A percentile compares a stretch with the other conserved stretches of the same genome.
These are phyloP conservation scores for Boehmeria nivea DNA, from an alignment of 306 rosid species.

Conservation along the genomic window DNA sequence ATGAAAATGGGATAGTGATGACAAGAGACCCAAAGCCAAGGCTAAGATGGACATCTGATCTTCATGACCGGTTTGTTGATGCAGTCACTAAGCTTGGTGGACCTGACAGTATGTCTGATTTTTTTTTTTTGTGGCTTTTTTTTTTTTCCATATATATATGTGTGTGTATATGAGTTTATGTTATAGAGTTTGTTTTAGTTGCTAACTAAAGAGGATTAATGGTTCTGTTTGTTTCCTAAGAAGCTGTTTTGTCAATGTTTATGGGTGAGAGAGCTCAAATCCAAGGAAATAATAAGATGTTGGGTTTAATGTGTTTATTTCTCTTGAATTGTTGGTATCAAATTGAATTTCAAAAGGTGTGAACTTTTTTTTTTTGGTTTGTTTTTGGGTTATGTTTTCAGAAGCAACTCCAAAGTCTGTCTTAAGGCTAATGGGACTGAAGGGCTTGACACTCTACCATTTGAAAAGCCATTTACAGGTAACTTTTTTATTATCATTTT, in stretches of 20 bases:
- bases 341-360: neutral
- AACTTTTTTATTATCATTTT: neutral
- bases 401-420: conserved; percentile 97
- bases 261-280: too few species aligned
- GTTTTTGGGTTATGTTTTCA: too few species aligned
- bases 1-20: conserved; percentile 68
- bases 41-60: conserved; percentile 92
- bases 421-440: conserved; percentile 83
- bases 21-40: conserved; percentile 92
- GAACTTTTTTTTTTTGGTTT: too few species aligned
- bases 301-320: too few species aligned
- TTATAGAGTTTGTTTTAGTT: neutral
- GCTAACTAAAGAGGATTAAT: too few species aligned
- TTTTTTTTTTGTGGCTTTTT: neutral
- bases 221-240: too few species aligned
- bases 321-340: neutral
- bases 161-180: neutral
- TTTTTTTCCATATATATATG: neutral
- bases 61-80: conserved; percentile 81
- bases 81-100: conserved; percentile 98
- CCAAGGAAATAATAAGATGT: too few species aligned
- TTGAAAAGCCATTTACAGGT: conserved; percentile 99
- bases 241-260: too few species aligned
- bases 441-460: conserved; percentile 92
- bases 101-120: conserved; percentile 59